Conservation (phyloP, 2,329 filamentous ascomycete genomes). For the Fusarium sp. region DNA sequence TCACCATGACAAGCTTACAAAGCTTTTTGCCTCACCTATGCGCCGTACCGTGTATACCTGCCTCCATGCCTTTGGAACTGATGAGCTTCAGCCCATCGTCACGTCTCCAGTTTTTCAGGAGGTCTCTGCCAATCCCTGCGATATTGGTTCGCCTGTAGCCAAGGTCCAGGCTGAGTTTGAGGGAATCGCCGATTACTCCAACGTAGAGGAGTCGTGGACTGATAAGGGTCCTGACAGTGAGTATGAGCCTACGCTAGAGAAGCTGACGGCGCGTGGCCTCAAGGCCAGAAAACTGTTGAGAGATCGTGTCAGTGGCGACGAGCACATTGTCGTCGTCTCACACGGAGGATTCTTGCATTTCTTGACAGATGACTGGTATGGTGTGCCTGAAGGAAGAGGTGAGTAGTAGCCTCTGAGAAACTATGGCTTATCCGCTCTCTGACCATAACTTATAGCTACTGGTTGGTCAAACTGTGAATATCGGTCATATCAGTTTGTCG, state of each 20-base stretch:
- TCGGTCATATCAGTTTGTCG: conserved; percentile 72
- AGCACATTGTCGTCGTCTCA: conserved; percentile 78
- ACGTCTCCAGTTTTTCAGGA: conserved; percentile 83
- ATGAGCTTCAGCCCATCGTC: conserved; percentile 60
- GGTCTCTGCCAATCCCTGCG: conserved; percentile 77
- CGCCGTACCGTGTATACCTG: conserved; percentile 84
- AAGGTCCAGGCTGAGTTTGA: conserved; percentile 70
- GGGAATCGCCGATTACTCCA: conserved; percentile 67
- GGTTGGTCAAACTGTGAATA: conserved; percentile 80
- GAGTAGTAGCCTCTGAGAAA: conserved; percentile 33
- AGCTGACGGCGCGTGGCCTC: conserved; percentile 69
- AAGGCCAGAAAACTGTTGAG: conserved; percentile 68
- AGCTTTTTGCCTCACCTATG: conserved; percentile 81
- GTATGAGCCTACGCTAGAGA: conserved; percentile 58
- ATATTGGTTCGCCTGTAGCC: conserved; percentile 70
- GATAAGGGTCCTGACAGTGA: conserved; percentile 62
- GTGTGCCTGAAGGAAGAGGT: conserved; percentile 57
- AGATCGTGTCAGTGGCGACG: conserved; percentile 59
- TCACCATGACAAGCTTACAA: conserved; percentile 69
- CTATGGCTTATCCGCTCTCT: neutral
- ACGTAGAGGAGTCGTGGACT: conserved; percentile 75
- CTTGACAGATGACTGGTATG: conserved; percentile 82
- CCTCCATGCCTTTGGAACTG: conserved; percentile 71
- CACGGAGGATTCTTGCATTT: conserved; percentile 89
- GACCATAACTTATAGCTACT: conserved; percentile 61